Percentiles rank a stretch among this genome's conserved stretches.
These are phyloP conservation scores for Dichotomopilus funicola DNA, from an alignment of 2,329 filamentous ascomycete genomes.

Conservation along the genomic window DNA sequence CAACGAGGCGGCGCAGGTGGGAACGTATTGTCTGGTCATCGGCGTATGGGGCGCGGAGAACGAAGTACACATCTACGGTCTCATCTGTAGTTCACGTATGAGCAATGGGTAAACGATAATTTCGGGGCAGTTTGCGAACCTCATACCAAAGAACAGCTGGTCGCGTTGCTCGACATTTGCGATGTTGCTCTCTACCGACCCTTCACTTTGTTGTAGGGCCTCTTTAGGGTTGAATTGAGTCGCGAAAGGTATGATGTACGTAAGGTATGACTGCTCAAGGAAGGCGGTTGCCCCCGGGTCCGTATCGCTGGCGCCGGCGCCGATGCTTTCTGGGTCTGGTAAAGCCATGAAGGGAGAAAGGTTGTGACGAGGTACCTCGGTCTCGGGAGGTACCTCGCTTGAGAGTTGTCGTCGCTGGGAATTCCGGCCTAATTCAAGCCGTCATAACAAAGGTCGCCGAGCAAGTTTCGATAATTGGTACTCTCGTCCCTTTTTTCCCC, in stretches of 20 bases:
- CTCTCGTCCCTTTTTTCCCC: too few relatives aligned
- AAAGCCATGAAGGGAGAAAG: conserved; percentile 13
- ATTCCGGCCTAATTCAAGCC: too few relatives aligned
- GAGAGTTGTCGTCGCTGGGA: too few relatives aligned
- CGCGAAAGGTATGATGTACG: conserved; percentile 53
- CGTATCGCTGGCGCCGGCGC: conserved; percentile 23
- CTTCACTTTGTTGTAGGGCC: conserved; percentile 38
- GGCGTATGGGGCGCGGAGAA: conserved; percentile 58
- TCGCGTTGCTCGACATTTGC: conserved; percentile 56
- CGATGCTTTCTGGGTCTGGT: conserved; percentile 3
- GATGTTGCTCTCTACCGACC: conserved; percentile 41
- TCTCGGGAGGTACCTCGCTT: too few relatives aligned
- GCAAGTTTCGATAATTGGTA: too few relatives aligned
- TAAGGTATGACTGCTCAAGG: conserved; percentile 52
- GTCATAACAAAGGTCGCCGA: too few relatives aligned
- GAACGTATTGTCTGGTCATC: conserved; percentile 51
- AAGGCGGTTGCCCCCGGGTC: conserved; percentile 37
- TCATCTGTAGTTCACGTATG: conserved; percentile 60
- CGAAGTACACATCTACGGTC: conserved; percentile 60
- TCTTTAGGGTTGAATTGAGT: conserved; percentile 51
- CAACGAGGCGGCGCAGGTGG: conserved; percentile 55
- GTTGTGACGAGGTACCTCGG: too few relatives aligned
- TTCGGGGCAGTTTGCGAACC: conserved; percentile 24
- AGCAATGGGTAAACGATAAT: conserved; percentile 37
- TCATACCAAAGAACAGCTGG: conserved; percentile 65